phyloP scores from a whole-genome alignment of 768 basidiomycete species.

The Sistotremastrum niveocremeum region DNA sequence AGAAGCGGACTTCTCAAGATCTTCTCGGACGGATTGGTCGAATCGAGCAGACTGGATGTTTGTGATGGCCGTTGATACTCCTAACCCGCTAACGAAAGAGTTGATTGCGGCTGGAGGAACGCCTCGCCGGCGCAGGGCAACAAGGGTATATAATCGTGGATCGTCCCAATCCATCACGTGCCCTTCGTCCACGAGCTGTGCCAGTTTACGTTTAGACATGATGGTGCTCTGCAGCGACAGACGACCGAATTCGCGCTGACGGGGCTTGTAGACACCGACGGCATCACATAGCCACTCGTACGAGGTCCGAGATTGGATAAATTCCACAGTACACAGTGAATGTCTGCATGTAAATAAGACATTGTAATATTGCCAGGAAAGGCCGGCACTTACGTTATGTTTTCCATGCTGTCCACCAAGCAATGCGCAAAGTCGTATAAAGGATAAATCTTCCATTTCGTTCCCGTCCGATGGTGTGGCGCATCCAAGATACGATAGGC shows the following conservation, averaged over 20 bases:
- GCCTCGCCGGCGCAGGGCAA: constrained; percentile 87
- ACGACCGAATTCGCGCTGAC: constrained; percentile 93
- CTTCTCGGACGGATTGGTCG: constrained; percentile 77
- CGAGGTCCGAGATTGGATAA: constrained; percentile 88
- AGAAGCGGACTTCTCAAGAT: constrained; percentile 79
- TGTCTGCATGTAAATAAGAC: constrained; percentile 40
- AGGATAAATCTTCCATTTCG: constrained; percentile 95
- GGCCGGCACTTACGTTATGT: constrained; percentile 72
- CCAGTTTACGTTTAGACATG: constrained; percentile 93
- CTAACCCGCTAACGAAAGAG: constrained; percentile 86
- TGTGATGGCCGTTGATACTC: constrained; percentile 74
- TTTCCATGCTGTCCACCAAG: constrained; percentile 95
- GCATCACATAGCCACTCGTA: constrained; percentile 99
- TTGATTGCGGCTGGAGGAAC: constrained; percentile 94
- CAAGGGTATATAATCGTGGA: constrained; percentile 91
- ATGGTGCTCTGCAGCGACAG: constrained; percentile 88
- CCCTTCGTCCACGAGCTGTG: constrained; percentile 70
- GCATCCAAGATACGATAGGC: constrained; percentile 89
- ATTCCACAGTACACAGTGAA: constrained; percentile 93
- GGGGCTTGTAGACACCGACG: constrained; percentile 92
- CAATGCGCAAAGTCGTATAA: constrained; percentile 99
- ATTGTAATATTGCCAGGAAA: not conserved
- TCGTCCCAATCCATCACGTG: constrained; percentile 94
- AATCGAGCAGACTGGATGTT: constrained; percentile 84
- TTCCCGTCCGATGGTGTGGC: constrained; percentile 84